A percentile compares a stretch with the other conserved stretches of the same genome.
Evolutionary conservation across 139 green algal species (phyloP).

Genomic region (Closterium sp.): DNA sequence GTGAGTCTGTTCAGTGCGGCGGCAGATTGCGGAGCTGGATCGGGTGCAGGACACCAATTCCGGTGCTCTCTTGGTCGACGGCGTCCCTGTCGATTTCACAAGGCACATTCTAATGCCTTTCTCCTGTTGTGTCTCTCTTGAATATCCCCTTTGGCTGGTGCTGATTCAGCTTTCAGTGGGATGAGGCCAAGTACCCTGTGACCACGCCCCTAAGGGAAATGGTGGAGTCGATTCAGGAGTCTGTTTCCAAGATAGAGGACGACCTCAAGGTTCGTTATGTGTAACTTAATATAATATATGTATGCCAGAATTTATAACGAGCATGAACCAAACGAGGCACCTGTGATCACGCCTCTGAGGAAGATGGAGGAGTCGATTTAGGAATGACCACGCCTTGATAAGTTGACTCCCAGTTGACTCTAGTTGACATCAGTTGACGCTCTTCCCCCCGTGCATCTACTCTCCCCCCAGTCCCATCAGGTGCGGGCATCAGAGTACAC

Average conservation of each 20-base stretch:
- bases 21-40: conserved; percentile 49
- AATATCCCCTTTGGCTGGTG: too few species aligned
- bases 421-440: too few species aligned
- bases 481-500: too few species aligned
- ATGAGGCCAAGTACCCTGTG: conserved; percentile 95
- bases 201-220: conserved; percentile 82
- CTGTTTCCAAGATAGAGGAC: conserved; percentile 85
- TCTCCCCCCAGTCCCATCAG: too few species aligned
- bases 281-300: background rate
- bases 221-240: conserved; percentile 84
- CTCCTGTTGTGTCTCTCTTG: too few species aligned
- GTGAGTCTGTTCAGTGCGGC: too few species aligned
- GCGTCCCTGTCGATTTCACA: conserved; percentile 58
- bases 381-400: conserved; percentile 63
- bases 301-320: too few species aligned
- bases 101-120: too few species aligned
- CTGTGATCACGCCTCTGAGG: conserved; percentile 74
- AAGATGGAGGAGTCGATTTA: conserved; percentile 88
- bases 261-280: conserved; percentile 85
- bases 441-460: too few species aligned
- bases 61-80: conserved; percentile 63
- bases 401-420: too few species aligned
- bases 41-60: background rate
- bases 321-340: conserved; percentile 96
- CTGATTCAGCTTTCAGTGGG: conserved; percentile 77